These are phyloP conservation scores for Hypomontagnella submonticulosa DNA, from an alignment of 495 filamentous ascomycete genomes.

Conservation along the genomic window DNA sequence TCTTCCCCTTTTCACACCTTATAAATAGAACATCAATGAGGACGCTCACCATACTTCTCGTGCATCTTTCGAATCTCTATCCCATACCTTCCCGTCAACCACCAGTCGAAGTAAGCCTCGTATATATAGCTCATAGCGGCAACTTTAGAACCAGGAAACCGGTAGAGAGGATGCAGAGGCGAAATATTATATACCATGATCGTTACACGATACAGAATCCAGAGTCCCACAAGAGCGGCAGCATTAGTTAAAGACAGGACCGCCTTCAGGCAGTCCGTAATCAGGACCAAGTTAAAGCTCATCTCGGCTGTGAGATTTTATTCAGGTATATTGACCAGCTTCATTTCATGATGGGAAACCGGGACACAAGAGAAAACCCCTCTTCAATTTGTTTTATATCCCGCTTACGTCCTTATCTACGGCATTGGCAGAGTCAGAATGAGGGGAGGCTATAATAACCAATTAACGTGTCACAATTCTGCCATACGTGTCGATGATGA, in stretches of 20 bases:
- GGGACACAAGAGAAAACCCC: too few relatives aligned
- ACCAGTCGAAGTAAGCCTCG: constrained; percentile 59
- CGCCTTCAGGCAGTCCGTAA: neutral
- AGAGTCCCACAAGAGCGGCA: neutral
- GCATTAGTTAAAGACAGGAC: neutral
- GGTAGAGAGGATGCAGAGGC: constrained; percentile 51
- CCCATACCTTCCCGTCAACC: constrained; percentile 53
- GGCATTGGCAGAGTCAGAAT: too few relatives aligned
- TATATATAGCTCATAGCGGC: constrained; percentile 55
- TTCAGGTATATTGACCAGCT: neutral
- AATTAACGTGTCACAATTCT: too few relatives aligned
- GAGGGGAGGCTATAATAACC: too few relatives aligned
- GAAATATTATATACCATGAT: constrained; percentile 31
- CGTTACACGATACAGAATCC: constrained; percentile 8
- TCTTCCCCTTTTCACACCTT: neutral
- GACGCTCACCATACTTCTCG: constrained; percentile 54
- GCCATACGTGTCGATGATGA: too few relatives aligned
- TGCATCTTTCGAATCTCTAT: constrained; percentile 59
- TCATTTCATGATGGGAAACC: neutral
- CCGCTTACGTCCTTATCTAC: too few relatives aligned
- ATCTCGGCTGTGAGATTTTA: neutral
- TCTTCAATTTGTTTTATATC: too few relatives aligned
- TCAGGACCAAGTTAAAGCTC: neutral
- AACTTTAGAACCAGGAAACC: constrained; percentile 57
- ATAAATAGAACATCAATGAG: neutral